phyloP scores from a whole-genome alignment of 768 basidiomycete genomes.

The Crassisporium funariophilum region DNA sequence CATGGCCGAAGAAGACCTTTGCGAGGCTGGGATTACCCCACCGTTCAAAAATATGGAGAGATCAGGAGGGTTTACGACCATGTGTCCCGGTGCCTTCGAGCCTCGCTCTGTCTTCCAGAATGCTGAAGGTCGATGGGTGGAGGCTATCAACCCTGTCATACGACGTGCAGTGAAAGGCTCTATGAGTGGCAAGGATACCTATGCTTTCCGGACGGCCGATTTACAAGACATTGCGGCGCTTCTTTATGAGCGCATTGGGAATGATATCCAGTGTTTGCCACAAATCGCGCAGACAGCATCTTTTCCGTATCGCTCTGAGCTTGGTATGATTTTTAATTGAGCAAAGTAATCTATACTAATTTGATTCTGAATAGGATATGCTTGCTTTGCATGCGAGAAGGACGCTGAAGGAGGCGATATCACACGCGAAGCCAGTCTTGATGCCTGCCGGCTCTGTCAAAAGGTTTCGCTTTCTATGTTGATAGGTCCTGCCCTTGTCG shows the following conservation, averaged over 20 bases:
- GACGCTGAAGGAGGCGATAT: neutral
- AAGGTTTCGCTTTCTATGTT: neutral
- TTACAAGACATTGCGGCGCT: constrained; percentile 1
- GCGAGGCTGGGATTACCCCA: constrained; percentile 6
- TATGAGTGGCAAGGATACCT: constrained; percentile 6
- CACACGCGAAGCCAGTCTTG: constrained; percentile 1
- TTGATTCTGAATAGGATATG: constrained; percentile 5
- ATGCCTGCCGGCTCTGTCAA: constrained; percentile 3
- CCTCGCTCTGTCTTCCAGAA: constrained; percentile 4
- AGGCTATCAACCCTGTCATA: constrained; percentile 5
- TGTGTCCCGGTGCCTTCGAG: constrained; percentile 14
- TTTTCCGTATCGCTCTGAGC: constrained; percentile 9
- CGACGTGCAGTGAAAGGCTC: constrained; percentile 3
- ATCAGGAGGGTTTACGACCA: constrained; percentile 11
- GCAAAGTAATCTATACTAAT: too few species aligned
- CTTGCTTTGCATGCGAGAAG: constrained; percentile 9
- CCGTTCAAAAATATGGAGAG: constrained; percentile 8
- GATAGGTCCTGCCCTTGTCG: constrained; percentile 4
- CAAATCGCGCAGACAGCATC: neutral
- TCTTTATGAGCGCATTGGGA: constrained; percentile 1
- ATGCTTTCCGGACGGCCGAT: constrained; percentile 2
- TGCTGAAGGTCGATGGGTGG: constrained; percentile 7
- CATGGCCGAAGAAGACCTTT: neutral
- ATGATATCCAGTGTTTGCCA: constrained; percentile 2
- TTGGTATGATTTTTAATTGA: constrained; percentile 7